Evolutionary conservation across 495 filamentous ascomycete species (phyloP).

Genomic region (Astrocystis sublimbata): DNA sequence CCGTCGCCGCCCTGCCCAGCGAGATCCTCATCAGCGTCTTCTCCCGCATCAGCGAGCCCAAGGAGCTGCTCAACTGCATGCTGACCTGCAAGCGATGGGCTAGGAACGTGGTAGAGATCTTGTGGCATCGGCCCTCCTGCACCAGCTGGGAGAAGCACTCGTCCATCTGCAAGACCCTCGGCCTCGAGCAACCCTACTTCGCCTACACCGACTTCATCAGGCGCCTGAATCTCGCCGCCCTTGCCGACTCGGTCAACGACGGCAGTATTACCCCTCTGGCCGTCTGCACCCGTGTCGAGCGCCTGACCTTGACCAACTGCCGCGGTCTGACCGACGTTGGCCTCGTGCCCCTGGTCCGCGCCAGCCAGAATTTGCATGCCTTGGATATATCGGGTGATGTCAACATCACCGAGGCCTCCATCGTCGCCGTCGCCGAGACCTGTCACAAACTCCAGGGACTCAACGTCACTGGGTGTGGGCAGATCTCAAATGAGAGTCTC

Average conservation of each 20-base stretch:
- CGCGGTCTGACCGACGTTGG: conserved; percentile 79
- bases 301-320: conserved; percentile 92
- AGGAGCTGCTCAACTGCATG: conserved; percentile 85
- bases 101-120: conserved; percentile 83
- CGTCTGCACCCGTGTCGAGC: conserved; percentile 87
- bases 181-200: conserved; percentile 70
- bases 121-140: conserved; percentile 94
- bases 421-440: conserved; percentile 76
- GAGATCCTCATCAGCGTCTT: conserved; percentile 95
- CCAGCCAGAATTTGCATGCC: conserved; percentile 80
- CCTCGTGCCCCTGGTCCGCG: conserved; percentile 74
- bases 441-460: conserved; percentile 86
- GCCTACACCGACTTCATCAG: conserved; percentile 84
- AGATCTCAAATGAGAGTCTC: conserved; percentile 82
- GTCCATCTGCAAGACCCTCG: conserved; percentile 74
- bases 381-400: conserved; percentile 84
- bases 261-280: conserved; percentile 81
- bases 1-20: conserved; percentile 81
- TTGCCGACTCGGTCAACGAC: conserved; percentile 79
- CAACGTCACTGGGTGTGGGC: conserved; percentile 85
- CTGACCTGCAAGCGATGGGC: conserved; percentile 91
- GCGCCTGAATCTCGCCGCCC: conserved; percentile 80
- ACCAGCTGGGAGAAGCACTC: conserved; percentile 77
- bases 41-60: conserved; percentile 70
- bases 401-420: conserved; percentile 78